phyloP scores from a whole-genome alignment of 306 rosid genomes.

The Cucumis sativus region DNA sequence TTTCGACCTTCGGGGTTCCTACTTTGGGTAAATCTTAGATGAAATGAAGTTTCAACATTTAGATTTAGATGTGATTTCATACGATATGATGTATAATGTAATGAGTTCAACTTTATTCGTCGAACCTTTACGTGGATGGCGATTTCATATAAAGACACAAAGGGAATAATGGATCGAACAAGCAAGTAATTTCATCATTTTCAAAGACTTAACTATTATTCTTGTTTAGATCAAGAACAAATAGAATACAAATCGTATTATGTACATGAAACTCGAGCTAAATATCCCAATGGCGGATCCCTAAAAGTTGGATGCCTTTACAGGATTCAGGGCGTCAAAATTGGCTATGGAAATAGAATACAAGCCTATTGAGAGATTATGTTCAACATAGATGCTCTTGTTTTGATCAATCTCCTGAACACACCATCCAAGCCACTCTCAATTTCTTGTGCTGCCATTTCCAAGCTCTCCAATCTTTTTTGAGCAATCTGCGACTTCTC shows the following conservation, averaged over 20 bases:
- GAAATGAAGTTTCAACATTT: not conserved
- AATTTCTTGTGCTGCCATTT: conserved; percentile 19
- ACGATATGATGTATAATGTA: not conserved
- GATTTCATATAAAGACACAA: not conserved
- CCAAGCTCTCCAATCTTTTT: conserved; percentile 28
- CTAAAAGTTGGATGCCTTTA: conserved; percentile 6
- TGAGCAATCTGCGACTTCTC: conserved; percentile 15
- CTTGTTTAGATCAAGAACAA: not conserved
- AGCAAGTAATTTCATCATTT: not conserved
- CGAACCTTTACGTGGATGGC: not conserved
- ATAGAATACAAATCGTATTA: not conserved
- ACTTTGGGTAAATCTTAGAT: not conserved
- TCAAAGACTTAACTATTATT: not conserved
- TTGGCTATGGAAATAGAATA: not conserved
- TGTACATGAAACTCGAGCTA: not conserved
- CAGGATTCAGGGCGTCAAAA: not conserved
- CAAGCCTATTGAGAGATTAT: conserved; percentile 22
- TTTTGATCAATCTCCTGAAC: conserved; percentile 32
- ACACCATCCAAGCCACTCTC: conserved; percentile 30
- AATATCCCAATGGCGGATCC: conserved; percentile 1
- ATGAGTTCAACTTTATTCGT: not conserved
- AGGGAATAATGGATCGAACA: not conserved
- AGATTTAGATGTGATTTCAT: not conserved
- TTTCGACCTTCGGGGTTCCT: not conserved
- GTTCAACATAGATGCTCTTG: conserved; percentile 38